Conservation (phyloP, 2,329 filamentous ascomycete species). For the Orbilia blumenaviensis region DNA sequence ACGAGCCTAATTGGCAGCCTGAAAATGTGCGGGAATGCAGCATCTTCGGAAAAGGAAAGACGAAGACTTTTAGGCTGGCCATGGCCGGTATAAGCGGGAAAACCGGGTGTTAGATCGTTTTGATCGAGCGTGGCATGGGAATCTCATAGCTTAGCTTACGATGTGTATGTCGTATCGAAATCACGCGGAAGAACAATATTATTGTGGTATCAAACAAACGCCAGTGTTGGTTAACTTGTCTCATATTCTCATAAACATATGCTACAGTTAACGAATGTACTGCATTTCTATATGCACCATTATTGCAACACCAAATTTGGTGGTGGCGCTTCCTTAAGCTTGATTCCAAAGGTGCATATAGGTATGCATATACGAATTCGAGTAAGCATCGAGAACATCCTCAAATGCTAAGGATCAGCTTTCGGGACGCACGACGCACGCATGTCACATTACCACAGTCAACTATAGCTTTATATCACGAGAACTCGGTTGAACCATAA, state of each 20-base stretch:
- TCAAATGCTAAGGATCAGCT: background rate
- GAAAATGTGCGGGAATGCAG: constrained; percentile 37
- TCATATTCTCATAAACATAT: background rate
- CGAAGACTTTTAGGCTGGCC: constrained; percentile 50
- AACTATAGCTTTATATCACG: background rate
- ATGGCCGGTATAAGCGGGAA: constrained; percentile 15
- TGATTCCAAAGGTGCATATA: background rate
- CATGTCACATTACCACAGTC: background rate
- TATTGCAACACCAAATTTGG: background rate
- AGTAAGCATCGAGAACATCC: background rate
- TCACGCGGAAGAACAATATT: background rate
- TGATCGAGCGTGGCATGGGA: background rate
- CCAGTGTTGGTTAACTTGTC: background rate
- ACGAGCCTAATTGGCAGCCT: constrained; percentile 28
- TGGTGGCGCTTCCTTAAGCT: background rate
- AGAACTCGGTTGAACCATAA: background rate
- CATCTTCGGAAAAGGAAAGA: constrained; percentile 50
- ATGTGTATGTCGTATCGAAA: too few species aligned
- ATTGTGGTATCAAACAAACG: background rate
- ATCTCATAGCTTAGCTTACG: background rate
- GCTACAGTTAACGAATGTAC: background rate
- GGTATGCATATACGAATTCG: background rate
- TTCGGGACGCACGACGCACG: background rate
- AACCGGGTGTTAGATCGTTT: constrained; percentile 27
- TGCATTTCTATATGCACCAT: background rate